phyloP scores from a whole-genome alignment of 2,329 filamentous ascomycete species.

The Alternaria gansuensis region DNA sequence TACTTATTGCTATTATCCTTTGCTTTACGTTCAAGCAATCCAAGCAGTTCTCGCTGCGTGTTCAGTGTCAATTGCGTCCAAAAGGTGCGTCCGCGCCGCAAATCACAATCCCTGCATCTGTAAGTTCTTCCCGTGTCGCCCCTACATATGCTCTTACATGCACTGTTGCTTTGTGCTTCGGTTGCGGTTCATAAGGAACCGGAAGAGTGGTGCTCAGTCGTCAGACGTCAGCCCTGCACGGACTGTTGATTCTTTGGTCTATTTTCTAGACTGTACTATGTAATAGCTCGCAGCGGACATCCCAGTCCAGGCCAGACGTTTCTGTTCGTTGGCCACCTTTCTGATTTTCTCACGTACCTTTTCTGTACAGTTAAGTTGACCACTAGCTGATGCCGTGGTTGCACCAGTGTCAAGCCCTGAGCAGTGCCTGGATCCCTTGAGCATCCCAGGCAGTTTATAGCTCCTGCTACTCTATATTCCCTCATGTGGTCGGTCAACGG shows the following conservation, averaged over 20 bases:
- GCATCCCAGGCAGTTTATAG: slow-evolving; percentile 38
- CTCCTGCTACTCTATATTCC: slow-evolving; percentile 42
- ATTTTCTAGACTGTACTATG: slow-evolving; percentile 49
- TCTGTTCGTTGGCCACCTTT: slow-evolving; percentile 39
- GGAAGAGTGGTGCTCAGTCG: slow-evolving; percentile 47
- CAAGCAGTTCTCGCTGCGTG: slow-evolving; percentile 34
- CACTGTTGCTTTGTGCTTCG: slow-evolving; percentile 43
- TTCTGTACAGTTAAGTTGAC: slow-evolving; percentile 44
- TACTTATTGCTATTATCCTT: slow-evolving; percentile 47
- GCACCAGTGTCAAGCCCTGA: slow-evolving; percentile 40
- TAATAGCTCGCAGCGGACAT: slow-evolving; percentile 47
- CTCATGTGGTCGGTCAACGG: slow-evolving; percentile 45
- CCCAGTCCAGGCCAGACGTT: slow-evolving; percentile 48
- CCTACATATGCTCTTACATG: slow-evolving; percentile 38
- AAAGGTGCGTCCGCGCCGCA: slow-evolving; percentile 44
- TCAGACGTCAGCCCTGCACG: slow-evolving; percentile 54
- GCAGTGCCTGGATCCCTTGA: slow-evolving; percentile 40
- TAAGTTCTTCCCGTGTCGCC: slow-evolving; percentile 42
- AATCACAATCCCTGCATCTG: slow-evolving; percentile 38
- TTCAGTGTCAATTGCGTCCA: slow-evolving; percentile 38
- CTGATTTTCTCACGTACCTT: slow-evolving; percentile 40
- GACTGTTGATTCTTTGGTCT: slow-evolving; percentile 49
- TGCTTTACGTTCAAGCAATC: slow-evolving; percentile 35
- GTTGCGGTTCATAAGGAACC: slow-evolving; percentile 47
- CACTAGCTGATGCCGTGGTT: slow-evolving; percentile 45